Conservation (phyloP, 1,139 yeast species). For the Candida neerlandica region DNA sequence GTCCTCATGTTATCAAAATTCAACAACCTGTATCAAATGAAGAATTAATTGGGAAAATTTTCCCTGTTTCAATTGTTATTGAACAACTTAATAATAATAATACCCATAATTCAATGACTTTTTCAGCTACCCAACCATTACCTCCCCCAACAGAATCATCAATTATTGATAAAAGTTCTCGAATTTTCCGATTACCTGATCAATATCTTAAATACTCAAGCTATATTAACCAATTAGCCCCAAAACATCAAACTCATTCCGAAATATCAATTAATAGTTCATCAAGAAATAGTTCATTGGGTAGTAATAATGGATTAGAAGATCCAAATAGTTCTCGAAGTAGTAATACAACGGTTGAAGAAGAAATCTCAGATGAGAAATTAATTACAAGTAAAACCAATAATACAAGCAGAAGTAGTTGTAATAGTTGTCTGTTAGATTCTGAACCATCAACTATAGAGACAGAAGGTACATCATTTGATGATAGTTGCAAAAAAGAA, state of each 20-base stretch:
- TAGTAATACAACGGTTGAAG: not conserved
- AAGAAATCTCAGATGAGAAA: not conserved
- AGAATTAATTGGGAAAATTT: slow-evolving; percentile 25
- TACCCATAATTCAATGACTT: slow-evolving; percentile 14
- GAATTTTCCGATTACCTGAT: slow-evolving; percentile 9
- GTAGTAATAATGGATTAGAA: slow-evolving; percentile 28
- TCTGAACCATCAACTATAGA: not conserved
- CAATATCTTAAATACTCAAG: slow-evolving; percentile 17
- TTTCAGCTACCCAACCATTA: slow-evolving; percentile 33
- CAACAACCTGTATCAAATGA: slow-evolving; percentile 12
- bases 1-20: not conserved
- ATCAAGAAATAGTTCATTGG: slow-evolving; percentile 27
- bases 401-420: not conserved
- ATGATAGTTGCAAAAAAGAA: not conserved
- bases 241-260: slow-evolving; percentile 7
- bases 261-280: slow-evolving; percentile 20
- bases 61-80: slow-evolving; percentile 23
- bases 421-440: not conserved
- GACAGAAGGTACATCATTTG: not conserved
- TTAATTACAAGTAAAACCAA: not conserved
- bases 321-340: slow-evolving; percentile 1
- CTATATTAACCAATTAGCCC: slow-evolving; percentile 16
- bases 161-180: slow-evolving; percentile 6
- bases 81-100: slow-evolving; percentile 16
- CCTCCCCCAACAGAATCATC: slow-evolving; percentile 17